These are phyloP conservation scores for Diplodia corticola DNA, from an alignment of 2,329 filamentous ascomycete genomes.

Conservation along the genomic window DNA sequence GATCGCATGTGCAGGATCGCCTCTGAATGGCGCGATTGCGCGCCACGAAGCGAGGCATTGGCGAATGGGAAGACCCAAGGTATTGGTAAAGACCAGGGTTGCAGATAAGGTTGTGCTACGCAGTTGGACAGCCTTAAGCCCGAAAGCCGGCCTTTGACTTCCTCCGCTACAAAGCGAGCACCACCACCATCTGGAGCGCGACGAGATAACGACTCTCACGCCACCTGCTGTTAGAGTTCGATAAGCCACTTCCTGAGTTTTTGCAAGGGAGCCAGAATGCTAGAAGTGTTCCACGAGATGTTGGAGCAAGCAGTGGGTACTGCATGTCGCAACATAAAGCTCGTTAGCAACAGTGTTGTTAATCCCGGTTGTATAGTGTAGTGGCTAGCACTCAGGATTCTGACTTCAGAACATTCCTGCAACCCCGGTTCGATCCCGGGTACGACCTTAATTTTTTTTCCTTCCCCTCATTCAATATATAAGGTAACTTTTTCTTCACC, in stretches of 20 bases:
- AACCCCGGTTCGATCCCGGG: conserved; percentile 23
- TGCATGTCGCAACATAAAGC: no score
- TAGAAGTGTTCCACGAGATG: no score
- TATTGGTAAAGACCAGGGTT: not conserved
- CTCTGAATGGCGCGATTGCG: not conserved
- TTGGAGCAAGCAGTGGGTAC: no score
- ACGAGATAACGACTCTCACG: not conserved
- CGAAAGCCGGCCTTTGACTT: not conserved
- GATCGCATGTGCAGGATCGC: not conserved
- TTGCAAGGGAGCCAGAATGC: not conserved
- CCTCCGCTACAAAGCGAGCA: not conserved
- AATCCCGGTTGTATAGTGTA: not conserved
- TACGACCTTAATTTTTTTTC: conserved; percentile 2
- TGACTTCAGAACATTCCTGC: conserved; percentile 1
- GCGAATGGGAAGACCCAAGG: not conserved
- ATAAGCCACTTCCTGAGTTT: not conserved
- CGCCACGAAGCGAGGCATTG: not conserved
- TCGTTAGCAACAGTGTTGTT: no score
- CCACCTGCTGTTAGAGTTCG: not conserved
- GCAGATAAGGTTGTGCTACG: conserved; percentile 12
- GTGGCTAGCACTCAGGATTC: conserved; percentile 17
- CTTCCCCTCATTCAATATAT: not conserved
- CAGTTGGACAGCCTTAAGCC: conserved; percentile 1
- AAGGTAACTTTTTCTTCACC: not conserved
- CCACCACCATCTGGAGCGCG: not conserved